Evolutionary conservation across 805 yeast species (phyloP).

Genomic region (Candida incommunis): DNA sequence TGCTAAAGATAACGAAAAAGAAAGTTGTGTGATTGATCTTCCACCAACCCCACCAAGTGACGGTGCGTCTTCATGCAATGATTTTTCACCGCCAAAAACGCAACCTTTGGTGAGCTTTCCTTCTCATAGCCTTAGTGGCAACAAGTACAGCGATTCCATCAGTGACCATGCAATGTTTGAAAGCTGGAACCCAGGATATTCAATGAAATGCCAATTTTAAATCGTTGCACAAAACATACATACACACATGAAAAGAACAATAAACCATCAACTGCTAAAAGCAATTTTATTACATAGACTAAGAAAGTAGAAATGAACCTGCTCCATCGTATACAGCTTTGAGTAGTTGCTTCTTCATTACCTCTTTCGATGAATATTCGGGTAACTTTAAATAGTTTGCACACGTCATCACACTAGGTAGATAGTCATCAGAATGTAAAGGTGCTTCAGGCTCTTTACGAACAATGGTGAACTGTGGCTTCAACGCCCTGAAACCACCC

Average conservation of each 20-base stretch:
- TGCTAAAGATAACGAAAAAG: too few species aligned
- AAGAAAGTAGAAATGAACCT: constrained; percentile 72
- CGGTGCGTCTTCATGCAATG: too few species aligned
- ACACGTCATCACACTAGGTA: constrained; percentile 98
- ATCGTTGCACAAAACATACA: too few species aligned
- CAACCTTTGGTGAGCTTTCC: not conserved
- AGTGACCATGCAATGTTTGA: not conserved
- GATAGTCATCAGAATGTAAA: constrained; percentile 53
- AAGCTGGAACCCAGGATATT: not conserved
- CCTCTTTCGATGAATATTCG: constrained; percentile 48
- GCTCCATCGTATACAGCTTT: constrained; percentile 82
- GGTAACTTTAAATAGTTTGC: constrained; percentile 90
- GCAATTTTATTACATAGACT: constrained; percentile 5
- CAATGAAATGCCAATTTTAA: not conserved
- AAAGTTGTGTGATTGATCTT: too few species aligned
- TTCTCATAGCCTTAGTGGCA: too few species aligned
- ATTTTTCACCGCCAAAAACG: not conserved
- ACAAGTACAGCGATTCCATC: too few species aligned
- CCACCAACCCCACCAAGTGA: too few species aligned
- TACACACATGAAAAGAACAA: too few species aligned
- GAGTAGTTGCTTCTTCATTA: constrained; percentile 42
- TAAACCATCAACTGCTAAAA: too few species aligned
- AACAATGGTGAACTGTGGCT: constrained; percentile 80
- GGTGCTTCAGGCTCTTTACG: constrained; percentile 59
- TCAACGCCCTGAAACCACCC: constrained; percentile 78